Conservation (phyloP, 305 asterid genomes). For the Solanum hybrid region DNA sequence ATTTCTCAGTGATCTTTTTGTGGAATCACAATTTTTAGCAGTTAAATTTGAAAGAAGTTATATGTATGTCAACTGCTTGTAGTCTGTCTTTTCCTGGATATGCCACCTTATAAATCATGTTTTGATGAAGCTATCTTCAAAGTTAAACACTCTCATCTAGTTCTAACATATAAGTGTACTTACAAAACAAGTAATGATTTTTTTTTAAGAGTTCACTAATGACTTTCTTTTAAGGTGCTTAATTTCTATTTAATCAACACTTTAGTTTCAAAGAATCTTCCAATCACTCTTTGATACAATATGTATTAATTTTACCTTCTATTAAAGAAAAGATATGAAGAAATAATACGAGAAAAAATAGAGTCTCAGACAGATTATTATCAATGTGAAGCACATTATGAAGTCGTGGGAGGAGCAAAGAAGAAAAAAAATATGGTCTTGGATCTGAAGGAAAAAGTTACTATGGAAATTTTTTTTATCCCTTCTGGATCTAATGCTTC, state of each 20-base stretch:
- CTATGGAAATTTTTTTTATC: not conserved
- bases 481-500: not conserved
- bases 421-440: not conserved
- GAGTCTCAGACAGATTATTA: not conserved
- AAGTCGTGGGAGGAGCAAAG: not conserved
- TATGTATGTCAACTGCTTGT: no score
- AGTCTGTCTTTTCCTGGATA: no score
- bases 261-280: no score
- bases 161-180: no score
- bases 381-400: not conserved
- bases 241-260: no score
- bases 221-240: no score
- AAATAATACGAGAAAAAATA: not conserved
- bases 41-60: conserved; percentile 37
- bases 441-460: not conserved
- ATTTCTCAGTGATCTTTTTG: conserved; percentile 58
- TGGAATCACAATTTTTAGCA: conserved; percentile 49
- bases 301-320: not conserved
- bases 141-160: no score
- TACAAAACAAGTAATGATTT: no score
- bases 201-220: no score
- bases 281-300: no score
- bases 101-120: no score
- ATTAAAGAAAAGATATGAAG: not conserved
- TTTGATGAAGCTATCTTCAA: no score